phyloP scores from a whole-genome alignment of 495 filamentous ascomycete genomes.

The Pyronema domesticum region DNA sequence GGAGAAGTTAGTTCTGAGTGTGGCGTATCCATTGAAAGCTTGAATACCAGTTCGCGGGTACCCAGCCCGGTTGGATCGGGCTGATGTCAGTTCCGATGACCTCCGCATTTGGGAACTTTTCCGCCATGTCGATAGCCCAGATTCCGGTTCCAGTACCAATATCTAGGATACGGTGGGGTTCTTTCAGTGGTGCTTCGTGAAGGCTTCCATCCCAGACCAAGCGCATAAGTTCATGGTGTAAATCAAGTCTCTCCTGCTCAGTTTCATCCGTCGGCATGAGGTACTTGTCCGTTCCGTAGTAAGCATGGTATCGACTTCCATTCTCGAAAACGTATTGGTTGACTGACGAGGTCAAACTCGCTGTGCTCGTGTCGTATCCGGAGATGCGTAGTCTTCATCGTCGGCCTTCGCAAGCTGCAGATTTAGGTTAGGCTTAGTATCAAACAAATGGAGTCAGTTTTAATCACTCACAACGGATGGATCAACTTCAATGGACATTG shows the following conservation, averaged over 20 bases:
- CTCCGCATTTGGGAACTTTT: conserved; percentile 29
- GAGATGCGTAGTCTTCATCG: no score
- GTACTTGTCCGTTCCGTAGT: conserved; percentile 33
- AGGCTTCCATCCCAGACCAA: conserved; percentile 38
- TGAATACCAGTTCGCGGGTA: conserved; percentile 16
- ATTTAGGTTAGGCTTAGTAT: no score
- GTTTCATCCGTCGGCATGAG: conserved; percentile 37
- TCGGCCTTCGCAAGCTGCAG: no score
- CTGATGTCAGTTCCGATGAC: conserved; percentile 44
- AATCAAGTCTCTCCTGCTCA: conserved; percentile 26
- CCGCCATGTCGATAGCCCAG: conserved; percentile 39
- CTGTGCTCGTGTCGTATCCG: conserved; percentile 10
- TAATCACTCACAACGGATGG: no score
- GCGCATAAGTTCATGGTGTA: conserved; percentile 32
- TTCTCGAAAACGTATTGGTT: conserved; percentile 32
- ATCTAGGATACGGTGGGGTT: conserved; percentile 44
- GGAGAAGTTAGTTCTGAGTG: no score
- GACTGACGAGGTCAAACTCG: conserved; percentile 28
- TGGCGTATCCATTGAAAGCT: no score
- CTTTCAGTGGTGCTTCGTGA: conserved; percentile 38
- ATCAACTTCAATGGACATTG: no score
- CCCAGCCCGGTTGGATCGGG: conserved; percentile 40
- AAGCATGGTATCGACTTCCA: conserved; percentile 38
- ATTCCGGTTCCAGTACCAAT: conserved; percentile 42
- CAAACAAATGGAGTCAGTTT: no score